A percentile compares a stretch with the other conserved stretches of the same genome.
Conservation (phyloP, 192 early-diverging fungal species). For the Podila clonocystis region DNA sequence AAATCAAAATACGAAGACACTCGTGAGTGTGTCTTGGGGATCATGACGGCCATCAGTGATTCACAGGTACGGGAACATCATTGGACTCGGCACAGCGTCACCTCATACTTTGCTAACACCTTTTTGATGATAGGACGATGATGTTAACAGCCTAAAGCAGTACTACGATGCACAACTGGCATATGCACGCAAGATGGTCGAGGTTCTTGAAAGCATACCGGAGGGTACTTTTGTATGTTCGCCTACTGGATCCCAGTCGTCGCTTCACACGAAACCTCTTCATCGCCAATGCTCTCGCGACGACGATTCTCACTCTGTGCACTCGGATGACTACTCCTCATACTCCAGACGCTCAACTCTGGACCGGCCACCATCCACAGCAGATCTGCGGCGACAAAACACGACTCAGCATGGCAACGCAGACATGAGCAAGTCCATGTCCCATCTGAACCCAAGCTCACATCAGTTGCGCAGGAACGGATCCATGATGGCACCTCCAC, state of each 20-base stretch:
- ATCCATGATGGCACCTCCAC: neutral
- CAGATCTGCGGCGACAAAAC: conserved; percentile 7
- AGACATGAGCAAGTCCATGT: conserved; percentile 9
- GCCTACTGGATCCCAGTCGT: neutral
- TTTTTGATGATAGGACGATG: conserved; percentile 6
- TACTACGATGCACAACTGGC: conserved; percentile 24
- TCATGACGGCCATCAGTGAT: conserved; percentile 85
- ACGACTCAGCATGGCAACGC: neutral
- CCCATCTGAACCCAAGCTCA: neutral
- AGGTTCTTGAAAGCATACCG: conserved; percentile 16
- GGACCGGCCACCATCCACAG: conserved; percentile 5
- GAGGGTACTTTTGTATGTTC: conserved; percentile 11
- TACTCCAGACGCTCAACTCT: neutral
- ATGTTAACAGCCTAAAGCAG: conserved; percentile 7
- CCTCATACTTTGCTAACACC: neutral
- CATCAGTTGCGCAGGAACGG: conserved; percentile 1
- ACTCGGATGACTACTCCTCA: conserved; percentile 12
- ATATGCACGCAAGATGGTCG: conserved; percentile 20
- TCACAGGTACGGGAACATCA: conserved; percentile 65
- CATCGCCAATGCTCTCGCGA: conserved; percentile 9
- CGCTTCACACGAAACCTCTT: neutral
- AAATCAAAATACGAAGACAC: conserved; percentile 95
- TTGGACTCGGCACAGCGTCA: no score
- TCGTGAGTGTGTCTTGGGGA: conserved; percentile 70
- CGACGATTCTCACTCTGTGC: conserved; percentile 4